Evolutionary conservation across 495 filamentous ascomycete species (phyloP).

Genomic region (Penicillium soppii): DNA sequence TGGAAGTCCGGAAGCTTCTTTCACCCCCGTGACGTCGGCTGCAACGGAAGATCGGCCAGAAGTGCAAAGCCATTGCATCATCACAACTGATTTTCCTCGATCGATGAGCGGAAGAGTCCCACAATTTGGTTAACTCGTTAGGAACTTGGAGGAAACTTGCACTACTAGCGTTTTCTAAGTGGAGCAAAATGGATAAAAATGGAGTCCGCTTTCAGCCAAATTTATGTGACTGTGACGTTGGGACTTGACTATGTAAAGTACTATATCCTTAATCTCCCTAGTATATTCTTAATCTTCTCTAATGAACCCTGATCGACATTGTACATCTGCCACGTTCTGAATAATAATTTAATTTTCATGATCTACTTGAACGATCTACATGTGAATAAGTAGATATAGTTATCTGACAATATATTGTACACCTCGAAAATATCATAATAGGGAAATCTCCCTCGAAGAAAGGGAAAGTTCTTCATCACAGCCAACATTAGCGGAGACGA

Average conservation of each 20-base stretch:
- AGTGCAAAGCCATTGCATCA: slow-evolving; percentile 23
- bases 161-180: not conserved
- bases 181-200: not conserved
- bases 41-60: slow-evolving; percentile 16
- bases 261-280: too few relatives aligned
- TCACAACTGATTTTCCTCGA: slow-evolving; percentile 1
- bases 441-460: too few relatives aligned
- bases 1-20: slow-evolving; percentile 32
- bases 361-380: too few relatives aligned
- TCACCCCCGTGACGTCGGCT: slow-evolving; percentile 24
- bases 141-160: too few relatives aligned
- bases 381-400: too few relatives aligned
- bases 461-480: too few relatives aligned
- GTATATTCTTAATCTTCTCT: too few relatives aligned
- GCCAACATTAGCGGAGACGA: slow-evolving; percentile 34
- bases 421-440: too few relatives aligned
- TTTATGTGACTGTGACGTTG: slow-evolving; percentile 10
- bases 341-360: not conserved
- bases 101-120: too few relatives aligned
- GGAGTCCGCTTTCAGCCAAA: not conserved
- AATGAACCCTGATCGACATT: slow-evolving; percentile 1
- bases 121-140: too few relatives aligned
- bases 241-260: too few relatives aligned
- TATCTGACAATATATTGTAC: too few relatives aligned
- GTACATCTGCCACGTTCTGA: not conserved